Percentiles rank a stretch among this genome's conserved stretches.
These are phyloP conservation scores for Ophiostoma australiae DNA, from an alignment of 2,329 filamentous ascomycete species.

Conservation along the genomic window DNA sequence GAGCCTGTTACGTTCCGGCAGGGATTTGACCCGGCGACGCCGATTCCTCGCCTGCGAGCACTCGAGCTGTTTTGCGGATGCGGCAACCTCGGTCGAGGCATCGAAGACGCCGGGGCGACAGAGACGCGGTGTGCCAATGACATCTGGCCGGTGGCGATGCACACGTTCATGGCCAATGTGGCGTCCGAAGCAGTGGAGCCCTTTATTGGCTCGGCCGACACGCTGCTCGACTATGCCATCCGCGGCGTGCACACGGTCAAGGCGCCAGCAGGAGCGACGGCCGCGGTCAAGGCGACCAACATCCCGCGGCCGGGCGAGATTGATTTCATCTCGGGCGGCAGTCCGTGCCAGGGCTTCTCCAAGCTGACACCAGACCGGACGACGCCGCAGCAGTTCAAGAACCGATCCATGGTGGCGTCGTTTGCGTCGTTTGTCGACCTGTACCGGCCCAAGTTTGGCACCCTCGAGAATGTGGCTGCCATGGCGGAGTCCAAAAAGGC, in stretches of 20 bases:
- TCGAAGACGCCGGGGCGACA: constrained; percentile 66
- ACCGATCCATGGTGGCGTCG: constrained; percentile 72
- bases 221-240: constrained; percentile 55
- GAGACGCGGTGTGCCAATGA: constrained; percentile 66
- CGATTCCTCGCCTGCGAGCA: constrained; percentile 46
- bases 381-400: constrained; percentile 54
- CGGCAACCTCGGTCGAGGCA: constrained; percentile 69
- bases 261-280: constrained; percentile 35
- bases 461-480: constrained; percentile 70
- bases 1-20: constrained; percentile 41
- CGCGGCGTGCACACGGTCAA: background rate
- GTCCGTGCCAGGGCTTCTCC: constrained; percentile 75
- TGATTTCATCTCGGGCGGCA: constrained; percentile 66
- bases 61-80: constrained; percentile 74
- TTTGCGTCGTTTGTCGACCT: constrained; percentile 71
- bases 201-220: constrained; percentile 68
- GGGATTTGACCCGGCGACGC: constrained; percentile 47
- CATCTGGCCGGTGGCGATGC: constrained; percentile 56
- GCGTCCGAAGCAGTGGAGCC: constrained; percentile 42
- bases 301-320: constrained; percentile 60
- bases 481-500: constrained; percentile 41
- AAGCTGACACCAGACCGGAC: constrained; percentile 53
- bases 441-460: constrained; percentile 67
- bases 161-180: constrained; percentile 68
- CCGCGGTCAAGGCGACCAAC: constrained; percentile 24